A percentile compares a stretch with the other conserved stretches of the same genome.
Evolutionary conservation across 2,329 filamentous ascomycete genomes (phyloP).

Genomic region (Stachybotrys elegans): DNA sequence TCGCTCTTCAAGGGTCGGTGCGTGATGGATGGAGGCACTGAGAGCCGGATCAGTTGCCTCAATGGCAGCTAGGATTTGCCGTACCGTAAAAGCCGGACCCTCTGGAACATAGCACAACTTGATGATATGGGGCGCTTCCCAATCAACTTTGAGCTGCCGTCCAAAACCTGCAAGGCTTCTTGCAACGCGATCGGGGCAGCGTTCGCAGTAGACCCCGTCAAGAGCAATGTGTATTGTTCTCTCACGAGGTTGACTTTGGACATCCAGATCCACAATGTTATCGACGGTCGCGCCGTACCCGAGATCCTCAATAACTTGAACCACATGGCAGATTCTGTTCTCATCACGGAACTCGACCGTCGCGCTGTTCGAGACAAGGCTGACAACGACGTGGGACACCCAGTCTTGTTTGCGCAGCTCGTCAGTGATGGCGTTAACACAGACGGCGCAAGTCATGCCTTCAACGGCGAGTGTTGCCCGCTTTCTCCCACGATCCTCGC

Average conservation of each 20-base stretch:
- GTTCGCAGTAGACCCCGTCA: slow-evolving; percentile 47
- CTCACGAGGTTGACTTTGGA: slow-evolving; percentile 4
- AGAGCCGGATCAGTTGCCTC: slow-evolving; percentile 43
- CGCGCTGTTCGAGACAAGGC: slow-evolving; percentile 10
- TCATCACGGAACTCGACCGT: slow-evolving; percentile 5
- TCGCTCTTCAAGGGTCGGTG: slow-evolving; percentile 56
- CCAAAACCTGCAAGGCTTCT: slow-evolving; percentile 33
- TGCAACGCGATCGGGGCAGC: slow-evolving; percentile 32
- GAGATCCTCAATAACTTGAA: slow-evolving; percentile 4
- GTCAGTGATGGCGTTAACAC: slow-evolving; percentile 15
- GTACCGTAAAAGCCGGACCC: slow-evolving; percentile 46
- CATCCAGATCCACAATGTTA: slow-evolving; percentile 14
- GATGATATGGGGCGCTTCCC: not conserved
- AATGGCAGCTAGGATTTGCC: slow-evolving; percentile 47
- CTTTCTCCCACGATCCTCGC: too few relatives aligned
- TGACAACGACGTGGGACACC: slow-evolving; percentile 45
- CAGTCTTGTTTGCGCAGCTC: slow-evolving; percentile 32
- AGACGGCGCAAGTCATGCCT: slow-evolving; percentile 12
- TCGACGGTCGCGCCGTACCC: slow-evolving; percentile 15
- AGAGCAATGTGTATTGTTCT: slow-evolving; percentile 37
- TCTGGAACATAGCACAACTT: slow-evolving; percentile 44
- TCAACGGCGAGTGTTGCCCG: too few relatives aligned
- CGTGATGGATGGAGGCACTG: slow-evolving; percentile 45
- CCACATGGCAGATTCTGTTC: not conserved
- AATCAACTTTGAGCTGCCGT: slow-evolving; percentile 35